A percentile compares a stretch with the other conserved stretches of the same genome.
Evolutionary conservation across 2,329 filamentous ascomycete species (phyloP).

Genomic region (Colletotrichum orchidophilum): DNA sequence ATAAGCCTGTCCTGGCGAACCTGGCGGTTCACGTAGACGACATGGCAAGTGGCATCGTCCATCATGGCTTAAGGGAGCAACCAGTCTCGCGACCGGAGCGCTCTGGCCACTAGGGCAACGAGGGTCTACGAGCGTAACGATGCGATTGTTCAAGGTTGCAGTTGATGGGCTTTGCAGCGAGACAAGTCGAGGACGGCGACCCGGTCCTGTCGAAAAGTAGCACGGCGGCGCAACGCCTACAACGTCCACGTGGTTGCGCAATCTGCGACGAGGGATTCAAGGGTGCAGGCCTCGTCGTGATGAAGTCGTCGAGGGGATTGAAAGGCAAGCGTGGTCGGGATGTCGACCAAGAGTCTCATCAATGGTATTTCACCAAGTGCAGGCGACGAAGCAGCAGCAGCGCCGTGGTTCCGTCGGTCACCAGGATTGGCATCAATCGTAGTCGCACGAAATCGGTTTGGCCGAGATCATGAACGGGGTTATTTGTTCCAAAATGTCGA

Average conservation of each 20-base stretch:
- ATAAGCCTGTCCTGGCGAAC: constrained; percentile 58
- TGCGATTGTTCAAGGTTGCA: background rate
- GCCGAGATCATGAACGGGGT: constrained; percentile 6
- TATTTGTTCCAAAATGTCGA: background rate
- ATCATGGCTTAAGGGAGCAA: constrained; percentile 65
- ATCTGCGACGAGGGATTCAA: background rate
- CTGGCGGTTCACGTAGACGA: constrained; percentile 68
- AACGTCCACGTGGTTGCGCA: constrained; percentile 5
- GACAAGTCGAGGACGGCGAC: constrained; percentile 26
- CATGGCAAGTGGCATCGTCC: constrained; percentile 66
- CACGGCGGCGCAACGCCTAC: constrained; percentile 10
- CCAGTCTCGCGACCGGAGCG: constrained; percentile 70
- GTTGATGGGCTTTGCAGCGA: constrained; percentile 14
- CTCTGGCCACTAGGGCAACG: constrained; percentile 56
- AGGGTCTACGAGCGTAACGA: constrained; percentile 16
- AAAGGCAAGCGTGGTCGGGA: constrained; percentile 11
- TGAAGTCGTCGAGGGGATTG: constrained; percentile 11
- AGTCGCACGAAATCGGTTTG: constrained; percentile 7
- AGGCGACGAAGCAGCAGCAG: constrained; percentile 10
- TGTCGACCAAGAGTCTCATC: constrained; percentile 7
- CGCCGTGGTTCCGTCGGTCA: constrained; percentile 12
- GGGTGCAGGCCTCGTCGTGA: background rate
- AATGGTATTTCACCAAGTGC: constrained; percentile 13
- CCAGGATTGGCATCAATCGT: constrained; percentile 14
- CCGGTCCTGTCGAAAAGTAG: constrained; percentile 17